Percentiles rank a stretch among this genome's conserved stretches.
Evolutionary conservation across 2,329 filamentous ascomycete genomes (phyloP).

Genomic region (Akanthomyces dipterigenus): DNA sequence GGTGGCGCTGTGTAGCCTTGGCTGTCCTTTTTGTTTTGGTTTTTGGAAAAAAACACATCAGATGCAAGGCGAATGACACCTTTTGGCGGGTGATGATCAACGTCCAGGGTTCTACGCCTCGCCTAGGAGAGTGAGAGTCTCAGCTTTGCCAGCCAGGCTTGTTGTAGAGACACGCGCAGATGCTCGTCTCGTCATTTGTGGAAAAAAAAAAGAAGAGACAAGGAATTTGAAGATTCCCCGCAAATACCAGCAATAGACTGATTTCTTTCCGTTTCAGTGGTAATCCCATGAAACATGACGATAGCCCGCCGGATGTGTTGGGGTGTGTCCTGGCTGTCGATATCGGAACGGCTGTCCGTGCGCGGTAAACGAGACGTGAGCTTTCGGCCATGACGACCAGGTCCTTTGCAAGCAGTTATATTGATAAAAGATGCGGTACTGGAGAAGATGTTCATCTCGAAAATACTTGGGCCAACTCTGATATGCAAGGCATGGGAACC

Average conservation of each 20-base stretch:
- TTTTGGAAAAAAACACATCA: neutral
- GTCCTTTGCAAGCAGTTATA: neutral
- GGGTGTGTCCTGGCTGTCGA: neutral
- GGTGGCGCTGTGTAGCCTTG: neutral
- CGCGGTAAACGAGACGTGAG: neutral
- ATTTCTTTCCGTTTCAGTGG: conserved; percentile 2
- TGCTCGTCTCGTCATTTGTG: neutral
- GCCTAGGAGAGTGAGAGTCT: neutral
- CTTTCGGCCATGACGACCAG: neutral
- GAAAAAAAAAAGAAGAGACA: neutral
- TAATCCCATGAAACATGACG: conserved; percentile 1
- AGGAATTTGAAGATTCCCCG: neutral
- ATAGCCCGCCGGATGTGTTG: neutral
- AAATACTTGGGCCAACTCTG: neutral
- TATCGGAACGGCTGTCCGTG: neutral
- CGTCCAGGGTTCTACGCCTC: neutral
- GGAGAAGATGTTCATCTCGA: too few relatives aligned
- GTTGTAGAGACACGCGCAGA: neutral
- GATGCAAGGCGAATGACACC: neutral
- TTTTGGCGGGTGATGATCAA: neutral
- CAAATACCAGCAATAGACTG: neutral
- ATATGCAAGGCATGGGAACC: neutral
- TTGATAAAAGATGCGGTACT: too few relatives aligned
- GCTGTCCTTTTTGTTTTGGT: neutral
- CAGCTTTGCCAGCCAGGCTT: neutral